Evolutionary conservation across 345 rosid species (phyloP), one percentile per base, ranked within the genome.

Genomic region (Pistacia atlantica): DNA sequence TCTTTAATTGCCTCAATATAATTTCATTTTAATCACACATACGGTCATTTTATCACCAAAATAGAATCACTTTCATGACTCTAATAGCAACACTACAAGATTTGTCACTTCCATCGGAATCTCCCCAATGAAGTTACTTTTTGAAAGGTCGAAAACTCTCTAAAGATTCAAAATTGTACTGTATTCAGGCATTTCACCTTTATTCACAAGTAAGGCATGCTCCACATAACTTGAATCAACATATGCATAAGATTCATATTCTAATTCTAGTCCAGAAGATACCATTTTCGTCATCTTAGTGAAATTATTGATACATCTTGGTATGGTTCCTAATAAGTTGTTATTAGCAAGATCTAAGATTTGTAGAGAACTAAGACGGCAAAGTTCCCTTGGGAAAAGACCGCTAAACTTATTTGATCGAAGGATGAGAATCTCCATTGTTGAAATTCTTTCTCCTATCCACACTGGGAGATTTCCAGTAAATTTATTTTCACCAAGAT

Each of bases 331-430:
- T 35, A 49, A 67, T 1, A 79, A 55, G 17, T 79, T 61, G 66
- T 57, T 79, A 11, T 74, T 33, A 25, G 66, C 74, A 7, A 79
- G 74, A 17, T 74, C 82, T 5, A 79, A 18, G 22, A 70, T 74
- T 28, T 73, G 33, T 2, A 79, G 31, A 59, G 22, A 64, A 42
- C 28, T 11, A 0, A 79, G 58, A 42, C 8, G 12, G 35, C 75
- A 79, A 8, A 79, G 6, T 45, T 64, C 16, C 10, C 12, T 49
- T 48, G 80, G 78, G 13, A 83, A 69, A 22, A 71, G 54, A 60
- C 86, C 76, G 3, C 48, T 4, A 5, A 83, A 77, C 18, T 31
- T 58, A 48, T 83, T 83, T 2, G 68, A 80, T 16, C 72, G 38
- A 25, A 74, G 38, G 3, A 28, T 61, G 42, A 79, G 49, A 17